Evolutionary conservation across 306 rosid species (phyloP).

Genomic region (Casuarina cunninghamiana): DNA sequence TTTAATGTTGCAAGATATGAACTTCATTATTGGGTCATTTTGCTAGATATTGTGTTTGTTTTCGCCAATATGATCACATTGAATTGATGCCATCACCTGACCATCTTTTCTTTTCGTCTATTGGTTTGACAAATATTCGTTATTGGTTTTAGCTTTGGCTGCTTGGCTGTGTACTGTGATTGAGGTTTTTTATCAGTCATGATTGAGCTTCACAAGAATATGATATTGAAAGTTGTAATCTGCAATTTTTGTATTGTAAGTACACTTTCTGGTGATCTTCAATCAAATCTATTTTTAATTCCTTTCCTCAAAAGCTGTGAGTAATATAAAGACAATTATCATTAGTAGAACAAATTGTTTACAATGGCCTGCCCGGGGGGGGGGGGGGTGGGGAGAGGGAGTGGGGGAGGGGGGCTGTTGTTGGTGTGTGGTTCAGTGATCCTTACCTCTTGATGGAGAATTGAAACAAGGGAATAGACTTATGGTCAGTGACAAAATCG

Average conservation of each 20-base stretch:
- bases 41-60: not conserved
- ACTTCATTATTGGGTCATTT: not conserved
- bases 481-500: not conserved
- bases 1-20: not conserved
- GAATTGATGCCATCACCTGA: not conserved
- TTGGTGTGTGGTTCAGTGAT: not conserved
- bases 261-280: not conserved
- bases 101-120: not conserved
- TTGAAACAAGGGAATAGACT: not conserved
- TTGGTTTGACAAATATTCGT: not conserved
- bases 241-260: not conserved
- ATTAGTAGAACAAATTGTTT: not conserved
- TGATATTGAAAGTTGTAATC: not conserved
- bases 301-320: not conserved
- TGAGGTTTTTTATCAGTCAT: not conserved
- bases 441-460: not conserved
- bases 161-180: not conserved
- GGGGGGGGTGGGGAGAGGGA: not conserved
- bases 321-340: not conserved
- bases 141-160: not conserved
- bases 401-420: no score
- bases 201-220: not conserved
- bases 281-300: not conserved
- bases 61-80: not conserved
- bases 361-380: not conserved